phyloP scores from a whole-genome alignment of 345 rosid genomes.

The Murraya paniculata region DNA sequence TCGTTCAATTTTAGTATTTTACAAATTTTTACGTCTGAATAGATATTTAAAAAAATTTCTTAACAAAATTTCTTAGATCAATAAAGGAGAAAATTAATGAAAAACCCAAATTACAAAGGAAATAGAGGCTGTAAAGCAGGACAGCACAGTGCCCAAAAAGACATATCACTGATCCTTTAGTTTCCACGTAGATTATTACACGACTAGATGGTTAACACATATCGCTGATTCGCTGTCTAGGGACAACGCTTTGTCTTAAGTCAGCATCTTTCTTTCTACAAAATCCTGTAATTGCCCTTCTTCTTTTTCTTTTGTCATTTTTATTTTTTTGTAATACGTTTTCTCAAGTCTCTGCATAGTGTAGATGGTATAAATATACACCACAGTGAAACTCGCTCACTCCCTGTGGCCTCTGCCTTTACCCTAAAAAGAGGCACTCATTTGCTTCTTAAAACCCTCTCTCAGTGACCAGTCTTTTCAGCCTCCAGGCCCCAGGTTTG shows the following conservation, averaged over 20 bases:
- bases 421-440: slow-evolving; percentile 41
- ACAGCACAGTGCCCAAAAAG: background rate
- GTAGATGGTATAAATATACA: no score
- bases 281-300: slow-evolving; percentile 3
- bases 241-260: background rate
- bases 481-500: slow-evolving; percentile 22
- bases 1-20: no score
- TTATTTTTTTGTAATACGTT: background rate
- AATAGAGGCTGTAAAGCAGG: background rate
- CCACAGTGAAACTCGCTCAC: background rate
- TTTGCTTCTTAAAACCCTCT: slow-evolving; percentile 44
- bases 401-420: slow-evolving; percentile 4
- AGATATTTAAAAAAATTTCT: background rate
- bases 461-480: slow-evolving; percentile 33
- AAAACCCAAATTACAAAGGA: background rate
- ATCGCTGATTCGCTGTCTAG: background rate
- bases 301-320: background rate
- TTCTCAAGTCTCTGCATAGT: background rate
- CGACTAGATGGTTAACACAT: background rate
- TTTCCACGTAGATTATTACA: background rate
- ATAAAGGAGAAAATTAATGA: background rate
- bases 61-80: background rate
- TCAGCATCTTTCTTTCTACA: background rate
- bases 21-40: background rate
- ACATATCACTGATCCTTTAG: background rate